Evolutionary conservation across 2,329 filamentous ascomycete species (phyloP), one percentile per base, ranked within the genome.

Genomic region (Aspergillus vadensis): DNA sequence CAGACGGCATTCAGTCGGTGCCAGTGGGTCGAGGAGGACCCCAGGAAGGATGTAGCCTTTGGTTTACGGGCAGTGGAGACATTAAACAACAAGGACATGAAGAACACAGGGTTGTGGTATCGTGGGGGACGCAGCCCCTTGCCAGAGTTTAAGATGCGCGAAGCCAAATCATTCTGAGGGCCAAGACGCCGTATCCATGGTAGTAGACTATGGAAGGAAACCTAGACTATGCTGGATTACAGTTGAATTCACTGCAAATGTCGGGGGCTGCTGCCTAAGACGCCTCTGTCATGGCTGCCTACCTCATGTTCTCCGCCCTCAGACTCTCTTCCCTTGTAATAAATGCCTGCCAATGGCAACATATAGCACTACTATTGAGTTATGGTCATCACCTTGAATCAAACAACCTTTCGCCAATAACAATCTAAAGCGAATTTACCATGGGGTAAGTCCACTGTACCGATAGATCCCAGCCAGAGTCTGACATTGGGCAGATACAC

Each of bases 401-500:
- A 17, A 19, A 43, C 15, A 43, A 2, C 15, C 6, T n/a, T 14
- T 17, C 15, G 9, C 15, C 15, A 43, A 3, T 14, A n/a, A 41
- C 1, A 19, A 41, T 8, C 15, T 32, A 36, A 36, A 14, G 12
- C 32, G 10, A 0, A 14, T 36, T 36, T n/a, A 43, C n/a, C 1
- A 49, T 49, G 44, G 23, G 44, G 44, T 49, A 25, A 15, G 44
- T 49, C 44, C 44, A 25, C 4, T 5, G 10, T 2, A 4, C 12
- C 32, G 32, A 36, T 2, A 5, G 10, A 1, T 2, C 12, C 32
- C 32, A 36, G 10, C 32, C 12, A 2, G 32, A 36, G 12, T 36
- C 50, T 39, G 23, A 27, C 12, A 5, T 7, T 8, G 19, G 19
- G 3, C n/a, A 67, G 64, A 2, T 65, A 69, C 59, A 66, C 63